Base-by-base conservation (phyloP, 805 yeast genomes). In the Myxozyma lipomycoides region DNA sequence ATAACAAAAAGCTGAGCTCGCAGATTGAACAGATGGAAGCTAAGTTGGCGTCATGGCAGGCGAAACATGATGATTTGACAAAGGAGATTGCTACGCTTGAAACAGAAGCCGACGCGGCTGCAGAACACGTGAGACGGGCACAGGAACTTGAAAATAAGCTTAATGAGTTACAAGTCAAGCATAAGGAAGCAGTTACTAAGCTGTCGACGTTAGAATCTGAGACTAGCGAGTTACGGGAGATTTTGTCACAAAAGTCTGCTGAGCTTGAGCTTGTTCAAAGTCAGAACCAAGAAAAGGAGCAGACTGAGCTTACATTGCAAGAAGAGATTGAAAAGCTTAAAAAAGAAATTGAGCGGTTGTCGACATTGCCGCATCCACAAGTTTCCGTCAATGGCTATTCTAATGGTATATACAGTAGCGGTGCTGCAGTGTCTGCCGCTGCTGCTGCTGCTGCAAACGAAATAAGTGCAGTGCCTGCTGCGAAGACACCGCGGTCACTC, bases 1-100 rank as follows among this genome's bases (percentile, higher is more conserved):
- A 88, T 61, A 90, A 90, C 69, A 84, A 83, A 71, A 78, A 76
- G 54, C 74, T 91, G 64, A 75, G 79, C 52, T 69, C 70, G 15
- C 84, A 85, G 62, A 78, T 90, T 44, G 76, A 78, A 22, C 53
- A 58, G 44, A 51, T 63, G 39, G 68, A 65, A 52, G 53, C 49
- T 28, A 65, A 59, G 55, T 49, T 64, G 43, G 49, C 55, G 30
- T 53, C 61, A 36, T 64, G 66, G 64, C 67, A 64, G 38, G 56
- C 49, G 45, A 62, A 61, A 58, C 63, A 59, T 42, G 43, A 51
- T 18, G 64, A 62, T 12, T 51, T 64, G 37, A 60, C 61, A 40
- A 59, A 52, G 28, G 55, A 58, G 17, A 49, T 57, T 25, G 49
- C 45, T 10, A 65, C 64, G 37, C 62, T 67, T 6, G 63, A 62